Conservation (phyloP, 2,329 filamentous ascomycete species). For the Sporothrix schenckii region DNA sequence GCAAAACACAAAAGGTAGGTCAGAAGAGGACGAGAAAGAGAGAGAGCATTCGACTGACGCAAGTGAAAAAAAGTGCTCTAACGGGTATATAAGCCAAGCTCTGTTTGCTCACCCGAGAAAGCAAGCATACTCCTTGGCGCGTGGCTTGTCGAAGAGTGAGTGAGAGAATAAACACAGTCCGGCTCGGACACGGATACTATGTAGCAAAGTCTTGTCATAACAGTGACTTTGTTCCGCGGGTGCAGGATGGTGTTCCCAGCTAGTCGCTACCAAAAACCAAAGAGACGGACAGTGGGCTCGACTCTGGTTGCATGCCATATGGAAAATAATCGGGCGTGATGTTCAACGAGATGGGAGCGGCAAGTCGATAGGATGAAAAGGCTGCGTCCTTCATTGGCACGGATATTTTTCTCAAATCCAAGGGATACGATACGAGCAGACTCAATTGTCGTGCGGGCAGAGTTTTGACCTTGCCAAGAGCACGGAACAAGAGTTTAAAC, state of each 20-base stretch:
- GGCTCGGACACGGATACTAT: background rate
- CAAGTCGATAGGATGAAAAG: too few species aligned
- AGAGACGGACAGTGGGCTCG: too few species aligned
- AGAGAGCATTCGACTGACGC: background rate
- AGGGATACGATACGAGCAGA: too few species aligned
- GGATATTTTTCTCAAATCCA: too few species aligned
- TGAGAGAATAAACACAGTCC: background rate
- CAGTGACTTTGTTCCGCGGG: background rate
- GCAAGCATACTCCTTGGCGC: slow-evolving; percentile 2
- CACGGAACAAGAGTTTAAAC: background rate
- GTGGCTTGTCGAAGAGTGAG: background rate
- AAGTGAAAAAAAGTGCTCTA: background rate
- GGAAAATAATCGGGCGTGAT: too few species aligned
- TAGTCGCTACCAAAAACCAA: too few species aligned
- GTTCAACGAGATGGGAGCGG: too few species aligned
- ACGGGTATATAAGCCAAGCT: slow-evolving; percentile 11
- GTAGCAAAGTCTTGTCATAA: background rate
- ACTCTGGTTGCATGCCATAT: too few species aligned
- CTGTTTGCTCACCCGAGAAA: slow-evolving; percentile 16
- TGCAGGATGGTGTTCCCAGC: background rate
- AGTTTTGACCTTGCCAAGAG: background rate
- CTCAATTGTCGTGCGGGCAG: too few species aligned
- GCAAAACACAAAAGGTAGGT: slow-evolving; percentile 12
- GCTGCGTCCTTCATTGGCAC: too few species aligned
- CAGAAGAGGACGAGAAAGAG: background rate